Percentiles rank a stretch among this genome's conserved stretches.
phyloP scores from a whole-genome alignment of 441 rosid species.

The Erysimum pusillum region DNA sequence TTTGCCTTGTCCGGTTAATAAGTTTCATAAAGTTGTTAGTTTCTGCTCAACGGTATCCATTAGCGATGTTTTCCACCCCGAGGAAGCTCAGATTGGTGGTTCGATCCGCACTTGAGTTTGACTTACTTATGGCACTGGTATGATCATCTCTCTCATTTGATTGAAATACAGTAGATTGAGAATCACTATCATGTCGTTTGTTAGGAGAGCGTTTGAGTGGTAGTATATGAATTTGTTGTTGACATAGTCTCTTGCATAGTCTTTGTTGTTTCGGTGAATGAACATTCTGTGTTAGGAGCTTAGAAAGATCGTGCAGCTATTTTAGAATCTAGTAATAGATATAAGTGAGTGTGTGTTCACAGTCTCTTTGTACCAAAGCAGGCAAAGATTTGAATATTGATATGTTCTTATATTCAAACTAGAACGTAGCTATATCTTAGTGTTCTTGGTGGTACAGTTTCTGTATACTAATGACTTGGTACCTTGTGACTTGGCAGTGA shows the following conservation, averaged over 20 bases:
- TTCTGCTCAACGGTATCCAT: constrained; percentile 72
- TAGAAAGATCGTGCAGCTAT: background rate
- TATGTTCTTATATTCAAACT: background rate
- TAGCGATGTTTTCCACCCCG: constrained; percentile 49
- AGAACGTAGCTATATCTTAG: background rate
- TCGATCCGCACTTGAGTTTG: constrained; percentile 33
- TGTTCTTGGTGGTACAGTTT: background rate
- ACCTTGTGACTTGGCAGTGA: constrained; percentile 29
- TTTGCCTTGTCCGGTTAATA: constrained; percentile 77
- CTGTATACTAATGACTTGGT: background rate
- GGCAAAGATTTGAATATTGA: background rate
- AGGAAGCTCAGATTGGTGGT: constrained; percentile 39
- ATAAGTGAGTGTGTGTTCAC: background rate
- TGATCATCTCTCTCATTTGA: constrained; percentile 19
- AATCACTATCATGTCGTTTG: constrained; percentile 9
- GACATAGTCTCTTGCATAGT: background rate
- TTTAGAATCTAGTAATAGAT: background rate
- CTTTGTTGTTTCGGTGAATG: constrained; percentile 14
- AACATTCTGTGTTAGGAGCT: background rate
- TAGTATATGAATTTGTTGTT: background rate
- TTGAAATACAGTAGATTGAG: background rate
- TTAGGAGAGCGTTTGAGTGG: background rate
- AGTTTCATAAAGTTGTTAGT: constrained; percentile 81
- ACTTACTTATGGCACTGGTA: constrained; percentile 34
- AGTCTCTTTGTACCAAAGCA: background rate